Evolutionary conservation across 768 basidiomycete species (phyloP).

Genomic region (Amanita rimosa): DNA sequence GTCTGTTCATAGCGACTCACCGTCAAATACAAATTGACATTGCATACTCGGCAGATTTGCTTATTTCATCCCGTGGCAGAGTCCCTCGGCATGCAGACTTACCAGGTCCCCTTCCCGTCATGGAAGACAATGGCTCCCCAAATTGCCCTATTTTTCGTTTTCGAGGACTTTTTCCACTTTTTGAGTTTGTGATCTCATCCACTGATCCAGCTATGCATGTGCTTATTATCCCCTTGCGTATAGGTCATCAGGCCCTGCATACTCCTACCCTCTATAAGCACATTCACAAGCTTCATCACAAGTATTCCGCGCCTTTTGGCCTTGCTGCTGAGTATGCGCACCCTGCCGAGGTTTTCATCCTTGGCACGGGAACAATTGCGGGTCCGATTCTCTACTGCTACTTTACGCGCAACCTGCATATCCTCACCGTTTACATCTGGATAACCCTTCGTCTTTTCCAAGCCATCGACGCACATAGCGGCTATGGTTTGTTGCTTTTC

Average conservation of each 20-base stretch:
- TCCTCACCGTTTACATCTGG: slow-evolving; percentile 90
- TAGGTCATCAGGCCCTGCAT: slow-evolving; percentile 86
- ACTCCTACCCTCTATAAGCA: slow-evolving; percentile 77
- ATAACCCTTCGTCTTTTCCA: slow-evolving; percentile 92
- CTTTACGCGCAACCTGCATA: slow-evolving; percentile 71
- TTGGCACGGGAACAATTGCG: slow-evolving; percentile 83
- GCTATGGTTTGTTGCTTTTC: slow-evolving; percentile 61
- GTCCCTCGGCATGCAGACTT: slow-evolving; percentile 79
- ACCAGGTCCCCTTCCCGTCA: slow-evolving; percentile 86
- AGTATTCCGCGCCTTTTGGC: slow-evolving; percentile 94
- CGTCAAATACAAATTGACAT: neutral
- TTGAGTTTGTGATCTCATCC: slow-evolving; percentile 34
- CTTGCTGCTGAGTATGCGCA: slow-evolving; percentile 98
- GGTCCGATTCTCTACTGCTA: slow-evolving; percentile 83
- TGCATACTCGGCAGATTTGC: slow-evolving; percentile 55
- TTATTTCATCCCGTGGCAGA: slow-evolving; percentile 88
- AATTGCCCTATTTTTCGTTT: slow-evolving; percentile 82
- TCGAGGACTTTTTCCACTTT: slow-evolving; percentile 96
- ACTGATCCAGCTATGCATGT: neutral
- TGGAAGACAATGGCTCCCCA: slow-evolving; percentile 62
- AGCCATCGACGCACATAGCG: slow-evolving; percentile 94
- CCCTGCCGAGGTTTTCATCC: slow-evolving; percentile 91
- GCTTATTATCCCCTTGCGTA: neutral
- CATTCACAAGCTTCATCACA: slow-evolving; percentile 97
- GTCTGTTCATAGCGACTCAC: slow-evolving; percentile 31